Base-by-base conservation (phyloP, 2,329 filamentous ascomycete species). In the Trichoderma pleuroti region DNA sequence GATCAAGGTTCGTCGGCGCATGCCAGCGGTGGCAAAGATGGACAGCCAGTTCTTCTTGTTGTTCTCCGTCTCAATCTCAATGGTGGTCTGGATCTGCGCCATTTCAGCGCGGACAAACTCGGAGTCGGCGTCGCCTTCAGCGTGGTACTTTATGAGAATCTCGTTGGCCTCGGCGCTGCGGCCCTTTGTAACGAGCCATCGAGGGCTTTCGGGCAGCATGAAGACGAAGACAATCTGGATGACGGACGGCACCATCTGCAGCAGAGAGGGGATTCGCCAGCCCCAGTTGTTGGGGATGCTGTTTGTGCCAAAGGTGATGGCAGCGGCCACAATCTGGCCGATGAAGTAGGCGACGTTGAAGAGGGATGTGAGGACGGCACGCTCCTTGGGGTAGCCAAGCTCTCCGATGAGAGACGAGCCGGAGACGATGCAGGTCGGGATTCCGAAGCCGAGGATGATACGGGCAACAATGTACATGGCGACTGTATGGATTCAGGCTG, bases 101-200 rank as follows among this genome's bases (percentile, higher is more conserved):
- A 68, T 69, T 24, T 71, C 69, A 30, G 46, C 69, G 7, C 57
- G 69, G 16, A 71, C 69, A 52, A 57, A 71, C 8, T 71, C 69
- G 14, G 67, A 67, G n/a, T 71, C 39, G 0, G n/a, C 24, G 18
- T 71, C 64, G 11, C 69, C 69, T 11, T 71, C 34, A 9, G 69
- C 62, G 16, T 71, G 69, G 8, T 69, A 65, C 26, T 57, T 56
- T n/a, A 65, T 36, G 6, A 71, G 69, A 24, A 65, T 71, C 1
- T 56, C 49, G 24, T 69, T 67, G 28, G 42, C 69, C n/a, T 71
- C 69, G 9, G 39, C 49, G 16, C n/a, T 26, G 2, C 69, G 69
- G 28, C 65, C 69, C n/a, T 71, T 67, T 14, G 67, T 65, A 9
- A 49, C 21, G 12, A 71, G 69, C 69, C 69, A 71, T 24, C 69